Base-by-base conservation (phyloP, 2,329 filamentous ascomycete genomes). In the Curvularia spicifera region DNA sequence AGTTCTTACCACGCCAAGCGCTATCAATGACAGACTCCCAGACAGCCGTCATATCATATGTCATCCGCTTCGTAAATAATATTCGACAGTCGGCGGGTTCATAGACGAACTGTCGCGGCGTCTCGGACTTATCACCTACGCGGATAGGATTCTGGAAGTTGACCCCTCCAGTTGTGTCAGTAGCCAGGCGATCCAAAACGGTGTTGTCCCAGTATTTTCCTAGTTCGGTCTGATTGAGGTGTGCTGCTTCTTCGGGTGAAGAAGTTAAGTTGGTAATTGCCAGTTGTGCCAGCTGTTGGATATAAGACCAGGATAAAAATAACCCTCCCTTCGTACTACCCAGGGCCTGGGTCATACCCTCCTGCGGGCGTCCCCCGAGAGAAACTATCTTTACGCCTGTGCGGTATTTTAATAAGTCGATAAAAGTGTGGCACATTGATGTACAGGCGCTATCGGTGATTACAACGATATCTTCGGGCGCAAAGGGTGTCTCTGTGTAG, bases 401-500 rank as follows among this genome's bases (percentile, higher is more conserved):
- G 15, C 10, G 22, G 5, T 28, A 8, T 7, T 33, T 33, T 12
- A 50, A 29, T 4, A 29, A 13, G 13, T 40, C 15, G 15, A 22
- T 3, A 24, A 29, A 50, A n/a, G 26, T 22, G 18, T 13, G 5
- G 24, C 33, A 40, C 3, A 33, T 10, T 39, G 28, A 33, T 10
- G 22, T 8, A 4, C 33, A 39, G 6, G 6, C 9, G 8, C 24
- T 22, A 22, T 40, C 47, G 4, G 35, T 35, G 33, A 29, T 13
- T 2, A 50, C n/a, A 5, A 50, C 10, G 3, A 50, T 6, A 40
- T 88, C 82, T 56, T 87, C 82, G 2, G 84, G 76, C 1, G 77
- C 78, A 69, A 88, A 57, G n/a, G 79, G 63, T 26, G 28, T n/a
- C n/a, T 62, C 31, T 52, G 68, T 61, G 78, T 83, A 87, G 57